Base-by-base conservation (phyloP, 768 basidiomycete genomes). In the Russula lepida region DNA sequence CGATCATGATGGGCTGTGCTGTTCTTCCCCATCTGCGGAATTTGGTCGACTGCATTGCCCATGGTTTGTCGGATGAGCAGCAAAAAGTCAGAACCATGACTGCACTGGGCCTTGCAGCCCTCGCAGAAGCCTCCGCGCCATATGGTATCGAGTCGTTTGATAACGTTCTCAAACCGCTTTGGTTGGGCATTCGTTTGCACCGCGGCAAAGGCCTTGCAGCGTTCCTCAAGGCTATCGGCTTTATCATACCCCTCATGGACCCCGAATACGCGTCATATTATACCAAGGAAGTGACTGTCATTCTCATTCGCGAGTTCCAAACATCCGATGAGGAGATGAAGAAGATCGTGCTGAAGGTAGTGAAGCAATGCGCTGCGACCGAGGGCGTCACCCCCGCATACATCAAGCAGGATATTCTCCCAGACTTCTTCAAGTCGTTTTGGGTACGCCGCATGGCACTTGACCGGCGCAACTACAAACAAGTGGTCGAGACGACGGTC, bases 311-410 rank as follows among this genome's bases (percentile, higher is more conserved):
- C 70, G 95, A 98, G 76, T 98, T 98, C 79, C 94, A 95, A 73
- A 97, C 95, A 6, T 95, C 95, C 9, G 97, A 99, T 72, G 97
- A 99, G 73, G 97, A 99, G 79, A 99, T 99, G 97, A 95, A 98
- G 83, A 97, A 98, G 81, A 98, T 98, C 66, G 97, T 99, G 6
- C 76, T 99, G 54, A 98, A 98, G 74, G 97, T 99, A 59, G 95
- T 98, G 68, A 97, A 98, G 75, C 97, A 98, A 73, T 98, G 97
- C 70, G 92, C 97, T 33, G 92, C 93, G 9, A 99, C 97, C 1
- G 97, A 99, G 71, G 97, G 97, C 76, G 97, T 99, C 39, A 93
- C 93, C 0, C 85, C 97, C 3, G 81, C 84, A 43, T 99, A 98
- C 73, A 97, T 99, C 71, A 95, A 93, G 70, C 88, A 95, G 67